A percentile compares a stretch with the other conserved stretches of the same genome.
phyloP scores from a whole-genome alignment of 202 grass and related monocot genomes.

The Zoysia matrella region DNA sequence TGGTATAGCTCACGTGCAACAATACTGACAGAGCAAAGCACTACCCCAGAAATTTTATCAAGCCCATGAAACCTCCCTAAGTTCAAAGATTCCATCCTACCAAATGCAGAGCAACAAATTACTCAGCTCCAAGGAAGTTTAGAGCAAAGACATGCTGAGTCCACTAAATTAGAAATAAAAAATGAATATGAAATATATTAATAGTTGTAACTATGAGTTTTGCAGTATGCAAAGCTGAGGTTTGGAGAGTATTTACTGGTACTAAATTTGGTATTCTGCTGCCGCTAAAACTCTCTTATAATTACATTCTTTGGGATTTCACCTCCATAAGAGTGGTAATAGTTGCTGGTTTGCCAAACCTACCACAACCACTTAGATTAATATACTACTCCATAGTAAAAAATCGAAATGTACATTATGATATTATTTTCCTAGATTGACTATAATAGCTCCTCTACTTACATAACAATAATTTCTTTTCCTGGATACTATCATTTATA shows the following conservation, averaged over 20 bases:
- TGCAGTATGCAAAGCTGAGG: background rate
- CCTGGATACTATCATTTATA: no score
- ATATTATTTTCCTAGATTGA: no score
- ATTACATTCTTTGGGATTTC: no score
- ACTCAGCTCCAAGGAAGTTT: background rate
- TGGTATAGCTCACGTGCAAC: conserved; percentile 51
- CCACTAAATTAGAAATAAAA: background rate
- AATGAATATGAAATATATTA: no score
- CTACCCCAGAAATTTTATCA: conserved; percentile 47
- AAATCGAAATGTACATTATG: no score
- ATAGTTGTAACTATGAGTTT: background rate
- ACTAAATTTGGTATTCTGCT: background rate
- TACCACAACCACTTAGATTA: no score
- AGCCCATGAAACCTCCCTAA: conserved; percentile 50
- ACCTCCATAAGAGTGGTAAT: no score
- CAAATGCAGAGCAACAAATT: background rate
- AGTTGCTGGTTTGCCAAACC: no score
- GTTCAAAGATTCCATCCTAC: conserved; percentile 54
- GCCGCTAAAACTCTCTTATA: no score
- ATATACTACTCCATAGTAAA: no score
- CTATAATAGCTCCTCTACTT: no score
- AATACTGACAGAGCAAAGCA: conserved; percentile 49
- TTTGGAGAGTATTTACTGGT: background rate
- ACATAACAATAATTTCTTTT: no score
- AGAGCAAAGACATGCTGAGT: background rate